These are phyloP conservation scores for Neoarthrinium moseri DNA, from an alignment of 2,329 filamentous ascomycete species.

Conservation along the genomic window DNA sequence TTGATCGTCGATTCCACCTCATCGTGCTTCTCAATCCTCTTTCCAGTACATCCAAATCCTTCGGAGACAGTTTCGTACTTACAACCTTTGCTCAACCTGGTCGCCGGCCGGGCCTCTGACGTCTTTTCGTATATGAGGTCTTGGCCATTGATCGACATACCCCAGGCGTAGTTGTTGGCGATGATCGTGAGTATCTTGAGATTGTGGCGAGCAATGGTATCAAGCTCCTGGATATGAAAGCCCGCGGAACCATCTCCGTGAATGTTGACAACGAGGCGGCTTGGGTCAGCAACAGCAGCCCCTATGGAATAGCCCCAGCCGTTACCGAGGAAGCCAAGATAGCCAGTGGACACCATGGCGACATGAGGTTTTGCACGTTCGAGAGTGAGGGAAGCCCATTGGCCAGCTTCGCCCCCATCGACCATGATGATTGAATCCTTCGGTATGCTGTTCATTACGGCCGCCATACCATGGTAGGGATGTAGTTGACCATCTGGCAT, in stretches of 20 bases:
- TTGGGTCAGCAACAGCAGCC: slow-evolving; percentile 37
- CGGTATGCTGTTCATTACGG: slow-evolving; percentile 33
- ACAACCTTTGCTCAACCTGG: slow-evolving; percentile 30
- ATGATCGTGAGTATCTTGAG: slow-evolving; percentile 40
- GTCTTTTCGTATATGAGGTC: slow-evolving; percentile 37
- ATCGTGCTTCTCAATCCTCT: slow-evolving; percentile 22
- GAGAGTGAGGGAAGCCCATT: slow-evolving; percentile 31
- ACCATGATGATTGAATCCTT: slow-evolving; percentile 34
- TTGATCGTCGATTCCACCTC: slow-evolving; percentile 30
- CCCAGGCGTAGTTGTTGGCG: slow-evolving; percentile 43
- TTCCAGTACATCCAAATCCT: slow-evolving; percentile 32
- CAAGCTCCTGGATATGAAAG: slow-evolving; percentile 43
- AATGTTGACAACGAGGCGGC: slow-evolving; percentile 37
- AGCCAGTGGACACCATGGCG: slow-evolving; percentile 28
- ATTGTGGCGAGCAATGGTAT: slow-evolving; percentile 38
- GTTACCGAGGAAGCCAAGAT: slow-evolving; percentile 44
- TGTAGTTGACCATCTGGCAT: slow-evolving; percentile 24
- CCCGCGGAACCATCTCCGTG: slow-evolving; percentile 44
- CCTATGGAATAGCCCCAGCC: slow-evolving; percentile 44
- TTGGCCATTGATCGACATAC: slow-evolving; percentile 42
- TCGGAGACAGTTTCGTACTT: slow-evolving; percentile 39
- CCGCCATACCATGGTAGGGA: slow-evolving; percentile 39
- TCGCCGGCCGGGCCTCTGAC: slow-evolving; percentile 24
- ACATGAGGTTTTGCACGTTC: slow-evolving; percentile 23
- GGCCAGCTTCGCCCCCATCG: slow-evolving; percentile 37